Evolutionary conservation across 1,284 basidiomycete species (phyloP).

Genomic region (Entoloma clypeatum): DNA sequence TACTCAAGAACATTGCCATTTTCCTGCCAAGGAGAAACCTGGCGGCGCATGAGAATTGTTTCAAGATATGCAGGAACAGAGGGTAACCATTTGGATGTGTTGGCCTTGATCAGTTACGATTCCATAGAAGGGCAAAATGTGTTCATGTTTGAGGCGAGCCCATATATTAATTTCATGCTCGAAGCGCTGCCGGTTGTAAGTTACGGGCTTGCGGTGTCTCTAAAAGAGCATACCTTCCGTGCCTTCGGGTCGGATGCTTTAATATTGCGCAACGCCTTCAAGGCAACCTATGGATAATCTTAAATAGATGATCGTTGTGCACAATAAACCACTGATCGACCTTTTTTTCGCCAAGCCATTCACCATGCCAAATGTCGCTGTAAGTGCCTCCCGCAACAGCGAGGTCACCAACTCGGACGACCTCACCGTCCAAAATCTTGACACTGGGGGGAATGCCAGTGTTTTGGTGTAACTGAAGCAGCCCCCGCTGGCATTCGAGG

Average conservation of each 20-base stretch:
- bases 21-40: slow-evolving; percentile 60
- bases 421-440: slow-evolving; percentile 47
- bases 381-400: slow-evolving; percentile 45
- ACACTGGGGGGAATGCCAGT: slow-evolving; percentile 50
- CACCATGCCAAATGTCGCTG: slow-evolving; percentile 49
- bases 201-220: slow-evolving; percentile 1
- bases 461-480: slow-evolving; percentile 42
- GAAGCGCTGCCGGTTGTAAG: slow-evolving; percentile 38
- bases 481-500: slow-evolving; percentile 37
- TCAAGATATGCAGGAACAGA: too few relatives aligned
- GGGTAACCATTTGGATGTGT: slow-evolving; percentile 48
- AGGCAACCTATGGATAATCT: slow-evolving; percentile 40
- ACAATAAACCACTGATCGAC: slow-evolving; percentile 21
- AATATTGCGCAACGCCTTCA: slow-evolving; percentile 48
- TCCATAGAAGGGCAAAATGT: slow-evolving; percentile 50
- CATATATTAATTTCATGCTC: slow-evolving; percentile 51
- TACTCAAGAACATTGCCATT: slow-evolving; percentile 53
- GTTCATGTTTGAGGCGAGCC: slow-evolving; percentile 43
- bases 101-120: slow-evolving; percentile 50
- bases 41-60: slow-evolving; percentile 3
- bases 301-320: slow-evolving; percentile 1
- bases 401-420: slow-evolving; percentile 35
- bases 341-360: slow-evolving; percentile 46
- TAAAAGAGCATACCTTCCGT: slow-evolving; percentile 29
- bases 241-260: slow-evolving; percentile 39